phyloP scores from a whole-genome alignment of 2,329 filamentous ascomycete species.

The Ceratocystis colombiana region DNA sequence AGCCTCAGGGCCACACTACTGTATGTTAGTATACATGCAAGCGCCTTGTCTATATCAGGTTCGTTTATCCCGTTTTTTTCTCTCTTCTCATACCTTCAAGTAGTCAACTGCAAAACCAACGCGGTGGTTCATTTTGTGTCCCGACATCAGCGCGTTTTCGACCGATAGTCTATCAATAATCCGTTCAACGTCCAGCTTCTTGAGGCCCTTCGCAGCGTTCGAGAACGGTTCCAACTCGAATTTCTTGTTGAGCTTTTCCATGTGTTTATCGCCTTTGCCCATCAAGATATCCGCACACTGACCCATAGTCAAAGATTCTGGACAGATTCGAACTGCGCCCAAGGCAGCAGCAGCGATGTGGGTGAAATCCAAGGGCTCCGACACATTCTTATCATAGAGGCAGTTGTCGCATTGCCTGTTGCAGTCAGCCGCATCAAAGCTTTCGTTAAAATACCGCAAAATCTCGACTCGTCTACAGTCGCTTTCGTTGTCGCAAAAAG shows the following conservation, averaged over 20 bases:
- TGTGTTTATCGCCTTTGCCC: slow-evolving; percentile 36
- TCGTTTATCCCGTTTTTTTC: too few species aligned
- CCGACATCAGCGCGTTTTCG: slow-evolving; percentile 63
- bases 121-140: slow-evolving; percentile 49
- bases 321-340: slow-evolving; percentile 49
- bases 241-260: slow-evolving; percentile 18
- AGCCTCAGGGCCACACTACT: slow-evolving; percentile 36
- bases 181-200: slow-evolving; percentile 67
- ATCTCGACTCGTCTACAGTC: slow-evolving; percentile 85
- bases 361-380: slow-evolving; percentile 67
- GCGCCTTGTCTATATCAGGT: too few species aligned
- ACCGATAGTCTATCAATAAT: slow-evolving; percentile 68
- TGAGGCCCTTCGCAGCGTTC: slow-evolving; percentile 59
- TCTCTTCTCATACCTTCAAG: slow-evolving; percentile 41
- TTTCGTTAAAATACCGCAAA: slow-evolving; percentile 87
- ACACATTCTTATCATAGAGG: slow-evolving; percentile 53
- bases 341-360: slow-evolving; percentile 62
- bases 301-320: slow-evolving; percentile 56
- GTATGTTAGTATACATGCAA: neutral
- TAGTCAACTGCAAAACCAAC: slow-evolving; percentile 66
- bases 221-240: slow-evolving; percentile 38
- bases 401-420: slow-evolving; percentile 80
- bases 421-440: slow-evolving; percentile 63
- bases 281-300: slow-evolving; percentile 79
- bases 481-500: slow-evolving; percentile 79